A percentile compares a stretch with the other conserved stretches of the same genome.
Evolutionary conservation across 305 asterid genomes (phyloP).

Genomic region (Euphrasia arctica): DNA sequence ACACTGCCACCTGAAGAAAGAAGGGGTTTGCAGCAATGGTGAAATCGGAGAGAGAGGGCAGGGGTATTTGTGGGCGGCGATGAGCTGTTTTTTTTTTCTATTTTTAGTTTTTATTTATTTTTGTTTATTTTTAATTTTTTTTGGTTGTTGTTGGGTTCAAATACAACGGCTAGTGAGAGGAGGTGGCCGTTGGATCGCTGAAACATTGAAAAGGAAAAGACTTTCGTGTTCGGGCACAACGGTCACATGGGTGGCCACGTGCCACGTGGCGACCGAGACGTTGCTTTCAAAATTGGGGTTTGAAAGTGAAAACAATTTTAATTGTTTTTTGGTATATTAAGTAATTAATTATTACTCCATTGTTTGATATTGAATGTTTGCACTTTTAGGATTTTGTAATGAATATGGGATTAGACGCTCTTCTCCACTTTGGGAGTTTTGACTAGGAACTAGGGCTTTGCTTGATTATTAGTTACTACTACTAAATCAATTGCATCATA

Average conservation of each 20-base stretch:
- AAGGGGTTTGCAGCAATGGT: constrained; percentile 11
- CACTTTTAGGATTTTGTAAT: too few species aligned
- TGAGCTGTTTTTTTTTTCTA: constrained; percentile 20
- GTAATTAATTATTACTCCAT: too few species aligned
- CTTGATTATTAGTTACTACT: too few species aligned
- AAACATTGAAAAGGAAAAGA: constrained; percentile 22
- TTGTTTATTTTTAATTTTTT: constrained; percentile 24
- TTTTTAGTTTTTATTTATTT: not conserved
- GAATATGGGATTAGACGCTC: too few species aligned
- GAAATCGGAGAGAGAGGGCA: constrained; percentile 21
- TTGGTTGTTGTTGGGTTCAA: constrained; percentile 25
- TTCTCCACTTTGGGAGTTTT: too few species aligned
- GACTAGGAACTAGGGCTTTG: too few species aligned
- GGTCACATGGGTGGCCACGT: constrained; percentile 59
- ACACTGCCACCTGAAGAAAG: constrained; percentile 24
- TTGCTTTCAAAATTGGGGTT: constrained; percentile 49
- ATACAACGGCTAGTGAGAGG: constrained; percentile 74
- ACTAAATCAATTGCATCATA: too few species aligned
- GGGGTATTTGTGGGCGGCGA: constrained; percentile 47
- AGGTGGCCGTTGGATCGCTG: constrained; percentile 43
- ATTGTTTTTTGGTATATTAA: too few species aligned
- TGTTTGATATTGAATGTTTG: too few species aligned
- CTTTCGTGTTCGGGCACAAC: constrained; percentile 41
- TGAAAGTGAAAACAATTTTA: too few species aligned
- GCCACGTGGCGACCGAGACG: constrained; percentile 40